Conservation (phyloP, 2,329 filamentous ascomycete species). For the Colletotrichum spaethianum region DNA sequence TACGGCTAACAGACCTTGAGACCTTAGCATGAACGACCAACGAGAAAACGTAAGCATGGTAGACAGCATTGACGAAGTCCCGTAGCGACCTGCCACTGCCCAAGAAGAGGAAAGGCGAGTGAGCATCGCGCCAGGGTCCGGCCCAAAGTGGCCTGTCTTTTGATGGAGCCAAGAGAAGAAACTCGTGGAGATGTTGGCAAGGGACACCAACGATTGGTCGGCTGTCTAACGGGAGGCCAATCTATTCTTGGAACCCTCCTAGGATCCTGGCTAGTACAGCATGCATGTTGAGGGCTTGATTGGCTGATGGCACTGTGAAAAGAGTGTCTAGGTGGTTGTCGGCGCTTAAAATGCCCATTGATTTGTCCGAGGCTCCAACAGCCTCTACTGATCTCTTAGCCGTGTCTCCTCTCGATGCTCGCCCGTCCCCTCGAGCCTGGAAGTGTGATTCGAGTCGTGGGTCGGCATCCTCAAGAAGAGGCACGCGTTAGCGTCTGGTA, state of each 20-base stretch:
- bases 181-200: slow-evolving; percentile 25
- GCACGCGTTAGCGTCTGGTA: slow-evolving; percentile 36
- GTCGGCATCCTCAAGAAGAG: slow-evolving; percentile 9
- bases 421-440: neutral
- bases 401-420: slow-evolving; percentile 14
- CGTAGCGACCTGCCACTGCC: slow-evolving; percentile 18
- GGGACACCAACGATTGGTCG: slow-evolving; percentile 33
- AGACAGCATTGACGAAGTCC: slow-evolving; percentile 27
- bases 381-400: neutral
- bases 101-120: slow-evolving; percentile 21
- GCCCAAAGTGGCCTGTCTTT: slow-evolving; percentile 36
- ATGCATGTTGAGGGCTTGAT: slow-evolving; percentile 38
- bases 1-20: slow-evolving; percentile 1
- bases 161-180: slow-evolving; percentile 32
- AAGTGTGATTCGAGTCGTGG: slow-evolving; percentile 30
- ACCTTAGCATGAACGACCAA: slow-evolving; percentile 14
- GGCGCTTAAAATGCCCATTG: slow-evolving; percentile 43
- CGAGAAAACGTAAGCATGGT: neutral
- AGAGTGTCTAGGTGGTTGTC: slow-evolving; percentile 36
- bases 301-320: slow-evolving; percentile 40
- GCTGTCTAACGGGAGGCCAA: slow-evolving; percentile 23
- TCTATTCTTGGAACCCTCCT: slow-evolving; percentile 44
- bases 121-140: slow-evolving; percentile 30
- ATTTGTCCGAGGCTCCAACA: slow-evolving; percentile 16
- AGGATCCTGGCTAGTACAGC: slow-evolving; percentile 17